Conservation (phyloP, 2,329 filamentous ascomycete genomes). For the Zymoseptoria passerinii region DNA sequence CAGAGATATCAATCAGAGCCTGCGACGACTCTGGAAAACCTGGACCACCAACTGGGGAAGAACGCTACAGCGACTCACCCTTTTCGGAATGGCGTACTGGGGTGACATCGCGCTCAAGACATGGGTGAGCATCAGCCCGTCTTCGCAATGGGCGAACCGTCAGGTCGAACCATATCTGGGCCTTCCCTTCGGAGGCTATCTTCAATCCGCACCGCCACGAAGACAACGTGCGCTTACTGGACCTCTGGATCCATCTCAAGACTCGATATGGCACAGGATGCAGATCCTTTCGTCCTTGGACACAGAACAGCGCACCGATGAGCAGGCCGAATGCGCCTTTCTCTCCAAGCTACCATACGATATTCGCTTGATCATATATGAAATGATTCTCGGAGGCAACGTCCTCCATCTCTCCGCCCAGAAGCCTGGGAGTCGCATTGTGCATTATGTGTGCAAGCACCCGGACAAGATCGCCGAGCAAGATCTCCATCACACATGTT, state of each 20-base stretch:
- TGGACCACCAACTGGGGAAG: too few relatives aligned
- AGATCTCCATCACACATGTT: constrained; percentile 21
- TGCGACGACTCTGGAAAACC: background rate
- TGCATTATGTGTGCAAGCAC: constrained; percentile 21
- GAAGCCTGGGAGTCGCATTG: constrained; percentile 21
- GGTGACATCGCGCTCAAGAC: constrained; percentile 23
- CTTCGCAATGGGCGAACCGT: constrained; percentile 26
- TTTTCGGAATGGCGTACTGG: constrained; percentile 13
- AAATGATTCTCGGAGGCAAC: constrained; percentile 24
- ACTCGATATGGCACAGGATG: constrained; percentile 20
- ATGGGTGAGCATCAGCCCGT: constrained; percentile 25
- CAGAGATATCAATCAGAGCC: background rate
- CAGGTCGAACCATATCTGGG: constrained; percentile 26
- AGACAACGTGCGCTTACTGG: constrained; percentile 23
- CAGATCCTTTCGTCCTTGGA: constrained; percentile 18
- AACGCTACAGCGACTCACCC: background rate
- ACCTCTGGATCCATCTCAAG: constrained; percentile 17
- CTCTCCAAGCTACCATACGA: constrained; percentile 25
- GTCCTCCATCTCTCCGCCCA: constrained; percentile 23
- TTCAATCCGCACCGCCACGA: constrained; percentile 21
- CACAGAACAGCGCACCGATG: constrained; percentile 17
- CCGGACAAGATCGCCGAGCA: constrained; percentile 19
- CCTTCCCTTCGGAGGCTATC: constrained; percentile 26
- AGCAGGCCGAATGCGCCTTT: constrained; percentile 20
- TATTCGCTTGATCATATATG: constrained; percentile 28